Conservation (phyloP, 2,329 filamentous ascomycete species). For the Ascochyta viciae-villosae region DNA sequence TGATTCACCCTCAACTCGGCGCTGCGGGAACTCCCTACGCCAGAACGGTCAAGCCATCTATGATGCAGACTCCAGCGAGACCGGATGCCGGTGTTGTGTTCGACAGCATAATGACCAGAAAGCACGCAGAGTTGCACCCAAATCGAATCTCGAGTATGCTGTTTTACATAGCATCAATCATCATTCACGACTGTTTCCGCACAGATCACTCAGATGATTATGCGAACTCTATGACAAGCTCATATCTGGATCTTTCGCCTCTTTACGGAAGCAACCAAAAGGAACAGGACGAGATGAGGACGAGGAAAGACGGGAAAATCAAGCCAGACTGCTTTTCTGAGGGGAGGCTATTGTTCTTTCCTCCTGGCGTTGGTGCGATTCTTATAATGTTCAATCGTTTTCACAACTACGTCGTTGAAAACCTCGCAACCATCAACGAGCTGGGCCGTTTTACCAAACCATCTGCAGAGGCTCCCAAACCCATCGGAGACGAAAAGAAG, state of each 20-base stretch:
- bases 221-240: conserved; percentile 71
- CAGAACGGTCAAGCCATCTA: conserved; percentile 66
- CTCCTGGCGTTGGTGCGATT: conserved; percentile 71
- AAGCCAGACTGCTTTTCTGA: conserved; percentile 76
- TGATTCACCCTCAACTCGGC: conserved; percentile 68
- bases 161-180: conserved; percentile 76
- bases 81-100: conserved; percentile 73
- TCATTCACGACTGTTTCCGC: conserved; percentile 68
- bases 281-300: conserved; percentile 71
- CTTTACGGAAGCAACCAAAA: conserved; percentile 74
- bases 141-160: conserved; percentile 77
- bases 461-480: conserved; percentile 31
- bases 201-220: conserved; percentile 66
- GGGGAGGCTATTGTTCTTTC: conserved; percentile 69
- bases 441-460: conserved; percentile 77
- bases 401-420: conserved; percentile 84
- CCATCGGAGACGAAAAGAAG: conserved; percentile 53
- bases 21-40: conserved; percentile 72
- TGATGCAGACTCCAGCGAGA: conserved; percentile 64
- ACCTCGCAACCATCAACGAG: conserved; percentile 87
- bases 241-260: conserved; percentile 76
- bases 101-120: conserved; percentile 70
- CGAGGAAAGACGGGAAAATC: conserved; percentile 70
- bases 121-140: conserved; percentile 69
- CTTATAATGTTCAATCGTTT: conserved; percentile 75